Conservation (phyloP, 768 basidiomycete species). For the Antrodiella citrinella region DNA sequence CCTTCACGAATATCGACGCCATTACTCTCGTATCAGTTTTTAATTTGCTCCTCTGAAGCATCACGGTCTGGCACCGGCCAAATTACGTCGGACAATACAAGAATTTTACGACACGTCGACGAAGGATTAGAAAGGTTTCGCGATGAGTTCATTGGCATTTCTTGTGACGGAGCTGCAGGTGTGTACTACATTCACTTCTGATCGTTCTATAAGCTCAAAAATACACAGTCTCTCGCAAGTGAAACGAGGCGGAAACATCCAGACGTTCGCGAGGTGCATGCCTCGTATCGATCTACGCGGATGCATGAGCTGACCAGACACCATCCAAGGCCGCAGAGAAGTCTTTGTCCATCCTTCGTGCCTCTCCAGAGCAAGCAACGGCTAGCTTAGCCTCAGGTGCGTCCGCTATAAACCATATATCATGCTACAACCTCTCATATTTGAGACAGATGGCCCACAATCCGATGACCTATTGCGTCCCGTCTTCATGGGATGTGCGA, state of each 20-base stretch:
- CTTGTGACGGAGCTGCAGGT: conserved; percentile 72
- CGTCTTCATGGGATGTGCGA: conserved; percentile 90
- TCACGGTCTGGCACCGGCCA: too few relatives aligned
- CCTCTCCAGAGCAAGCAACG: conserved; percentile 77
- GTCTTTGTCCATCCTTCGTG: conserved; percentile 68
- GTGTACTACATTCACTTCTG: conserved; percentile 6
- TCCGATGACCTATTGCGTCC: conserved; percentile 78
- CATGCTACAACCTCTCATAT: too few relatives aligned
- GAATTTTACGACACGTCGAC: too few relatives aligned
- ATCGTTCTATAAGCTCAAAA: conserved; percentile 1
- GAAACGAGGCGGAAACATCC: conserved; percentile 87
- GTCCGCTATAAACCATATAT: neutral
- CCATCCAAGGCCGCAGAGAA: conserved; percentile 71
- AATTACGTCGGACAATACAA: too few relatives aligned
- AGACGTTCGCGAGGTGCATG: conserved; percentile 83
- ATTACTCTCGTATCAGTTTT: too few relatives aligned
- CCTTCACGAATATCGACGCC: too few relatives aligned
- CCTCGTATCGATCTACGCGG: conserved; percentile 3
- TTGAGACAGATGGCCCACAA: conserved; percentile 57
- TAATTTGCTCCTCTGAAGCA: too few relatives aligned
- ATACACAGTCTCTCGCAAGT: conserved; percentile 65
- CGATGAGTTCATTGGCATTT: conserved; percentile 63
- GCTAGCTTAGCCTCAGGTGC: conserved; percentile 65
- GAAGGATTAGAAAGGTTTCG: neutral
- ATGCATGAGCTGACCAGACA: neutral